Evolutionary conservation across 345 rosid species (phyloP).

Genomic region (Moricandia moricandioides): DNA sequence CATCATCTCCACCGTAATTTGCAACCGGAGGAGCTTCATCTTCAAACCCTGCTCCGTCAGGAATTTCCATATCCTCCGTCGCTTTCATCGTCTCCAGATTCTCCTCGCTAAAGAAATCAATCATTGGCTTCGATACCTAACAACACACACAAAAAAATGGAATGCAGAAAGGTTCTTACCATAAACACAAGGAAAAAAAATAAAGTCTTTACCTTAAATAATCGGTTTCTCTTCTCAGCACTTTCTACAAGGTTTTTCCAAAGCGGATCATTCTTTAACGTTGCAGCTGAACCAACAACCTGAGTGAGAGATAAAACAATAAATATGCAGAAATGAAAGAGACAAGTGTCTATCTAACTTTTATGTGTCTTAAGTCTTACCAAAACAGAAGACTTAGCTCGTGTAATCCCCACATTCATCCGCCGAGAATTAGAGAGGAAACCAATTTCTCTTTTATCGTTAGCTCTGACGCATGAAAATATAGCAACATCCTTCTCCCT

Average conservation of each 20-base stretch:
- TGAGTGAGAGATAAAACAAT: constrained; percentile 12
- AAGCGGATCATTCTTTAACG: constrained; percentile 66
- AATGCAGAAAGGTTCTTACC: constrained; percentile 4
- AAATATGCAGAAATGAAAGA: neutral
- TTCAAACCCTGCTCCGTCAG: constrained; percentile 23
- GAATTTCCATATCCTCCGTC: constrained; percentile 27
- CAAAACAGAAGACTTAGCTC: constrained; percentile 91
- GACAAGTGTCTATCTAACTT: neutral
- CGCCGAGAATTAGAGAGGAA: constrained; percentile 81
- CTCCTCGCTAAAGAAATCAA: constrained; percentile 58
- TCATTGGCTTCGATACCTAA: constrained; percentile 79
- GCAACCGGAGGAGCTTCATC: constrained; percentile 26
- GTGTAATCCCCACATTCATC: constrained; percentile 95
- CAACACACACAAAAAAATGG: neutral
- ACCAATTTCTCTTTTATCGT: constrained; percentile 61
- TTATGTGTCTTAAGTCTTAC: constrained; percentile 38
- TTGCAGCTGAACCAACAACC: constrained; percentile 91
- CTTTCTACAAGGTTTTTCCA: constrained; percentile 78
- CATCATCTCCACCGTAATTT: constrained; percentile 42
- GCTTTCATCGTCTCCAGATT: constrained; percentile 52
- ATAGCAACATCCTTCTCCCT: constrained; percentile 94
- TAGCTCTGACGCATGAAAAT: constrained; percentile 94
- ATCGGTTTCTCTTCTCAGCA: constrained; percentile 58
- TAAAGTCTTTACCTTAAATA: constrained; percentile 54
- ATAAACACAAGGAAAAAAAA: neutral